Base-by-base conservation (phyloP, 2,329 filamentous ascomycete species). In the Metarhizium brunneum region DNA sequence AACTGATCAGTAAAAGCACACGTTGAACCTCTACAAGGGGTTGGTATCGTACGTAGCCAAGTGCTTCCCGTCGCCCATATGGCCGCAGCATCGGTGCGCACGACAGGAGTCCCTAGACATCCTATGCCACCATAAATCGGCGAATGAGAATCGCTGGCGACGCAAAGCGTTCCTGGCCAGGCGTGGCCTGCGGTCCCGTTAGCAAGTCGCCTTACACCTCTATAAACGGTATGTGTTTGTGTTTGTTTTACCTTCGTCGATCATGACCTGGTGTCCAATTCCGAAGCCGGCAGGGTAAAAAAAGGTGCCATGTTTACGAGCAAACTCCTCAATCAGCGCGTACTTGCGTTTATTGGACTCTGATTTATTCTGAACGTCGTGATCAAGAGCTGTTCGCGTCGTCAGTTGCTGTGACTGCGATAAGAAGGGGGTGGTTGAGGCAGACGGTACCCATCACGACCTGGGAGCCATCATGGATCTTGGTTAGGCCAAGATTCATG, bases 251-350 rank as follows among this genome's bases (percentile, higher is more conserved):
- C 16, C 2, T 35, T 4, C 35, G 25, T 50, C 42, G 49, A 55
- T 56, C 62, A 92, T 90, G 63, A 91, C 85, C 71, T 95, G 91
- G 69, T 95, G 91, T 1, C 90, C 90, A 66, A 95, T 95, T 25
- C 88, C 88, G 53, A 83, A 71, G 2, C 88, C 88, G 2, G 89
- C 87, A 2, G 84, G 84, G 64, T 25, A 94, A 66, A 91, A 91
- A 57, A 84, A 78, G 1, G 94, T 81, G 2, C 86, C 87, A 57
- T 95, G 88, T 58, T 82, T 78, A 65, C 80, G 79, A 2, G 90
- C 91, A 71, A 96, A 95, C 58, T 83, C 79, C 67, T 94, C 84
- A 53, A 95, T 95, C 66, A 88, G 81, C 29, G 71, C 69, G 69
- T 95, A 96, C 66, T 96, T 95, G 65, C 85, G 84, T 52, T 95